A percentile compares a stretch with the other conserved stretches of the same genome.
phyloP scores from a whole-genome alignment of 768 basidiomycete species.

The Trichaptum fuscoviolaceum region DNA sequence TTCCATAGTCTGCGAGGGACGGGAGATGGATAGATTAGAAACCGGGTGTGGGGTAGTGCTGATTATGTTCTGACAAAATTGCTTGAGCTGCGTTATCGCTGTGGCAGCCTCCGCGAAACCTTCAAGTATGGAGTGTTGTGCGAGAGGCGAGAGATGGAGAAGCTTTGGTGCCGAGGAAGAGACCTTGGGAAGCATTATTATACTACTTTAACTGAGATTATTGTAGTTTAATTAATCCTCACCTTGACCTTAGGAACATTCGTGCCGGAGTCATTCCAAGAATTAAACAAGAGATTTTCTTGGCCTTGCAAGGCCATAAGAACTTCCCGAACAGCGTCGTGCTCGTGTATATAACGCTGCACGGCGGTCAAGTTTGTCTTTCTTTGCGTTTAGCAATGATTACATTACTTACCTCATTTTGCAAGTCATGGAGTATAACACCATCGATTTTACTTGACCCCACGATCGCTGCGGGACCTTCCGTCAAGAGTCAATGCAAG shows the following conservation, averaged over 20 bases:
- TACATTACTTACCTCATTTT: constrained; percentile 29
- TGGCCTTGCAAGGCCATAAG: constrained; percentile 72
- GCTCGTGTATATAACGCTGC: constrained; percentile 68
- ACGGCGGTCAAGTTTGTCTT: not conserved
- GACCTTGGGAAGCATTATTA: not conserved
- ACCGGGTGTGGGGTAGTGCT: constrained; percentile 32
- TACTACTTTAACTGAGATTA: not conserved
- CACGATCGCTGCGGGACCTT: constrained; percentile 45
- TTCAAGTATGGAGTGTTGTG: constrained; percentile 60
- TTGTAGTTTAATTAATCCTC: constrained; percentile 8
- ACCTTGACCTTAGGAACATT: constrained; percentile 30
- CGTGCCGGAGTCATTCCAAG: constrained; percentile 19
- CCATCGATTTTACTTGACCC: constrained; percentile 26
- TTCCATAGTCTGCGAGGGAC: constrained; percentile 51
- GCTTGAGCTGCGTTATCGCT: constrained; percentile 55
- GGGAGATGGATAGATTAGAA: constrained; percentile 9
- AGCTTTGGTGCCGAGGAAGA: constrained; percentile 51
- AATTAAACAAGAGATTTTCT: constrained; percentile 48
- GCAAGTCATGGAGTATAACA: not conserved
- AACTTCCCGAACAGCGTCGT: constrained; percentile 72
- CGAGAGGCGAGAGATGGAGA: constrained; percentile 58
- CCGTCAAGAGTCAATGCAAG: not conserved
- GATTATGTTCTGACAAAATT: constrained; percentile 40
- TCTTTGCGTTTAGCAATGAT: not conserved
- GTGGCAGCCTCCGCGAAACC: constrained; percentile 58